Evolutionary conservation across 805 yeast genomes (phyloP).

Genomic region (Hemisphaericaspora nanyangensis): DNA sequence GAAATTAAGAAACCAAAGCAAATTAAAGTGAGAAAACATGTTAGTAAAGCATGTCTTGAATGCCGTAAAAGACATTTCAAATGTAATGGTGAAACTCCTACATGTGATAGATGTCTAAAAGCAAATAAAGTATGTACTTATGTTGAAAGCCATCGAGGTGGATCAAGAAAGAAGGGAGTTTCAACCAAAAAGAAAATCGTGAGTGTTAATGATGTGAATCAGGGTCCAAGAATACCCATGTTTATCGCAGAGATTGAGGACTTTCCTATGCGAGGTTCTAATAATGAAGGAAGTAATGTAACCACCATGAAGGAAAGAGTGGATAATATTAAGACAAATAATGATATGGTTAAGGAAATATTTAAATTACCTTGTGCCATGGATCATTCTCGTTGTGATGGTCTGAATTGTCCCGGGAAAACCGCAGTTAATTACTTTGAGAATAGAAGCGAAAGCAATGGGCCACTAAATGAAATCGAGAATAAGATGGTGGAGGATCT

Average conservation of each 20-base stretch:
- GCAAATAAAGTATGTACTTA: constrained; percentile 38
- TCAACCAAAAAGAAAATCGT: constrained; percentile 15
- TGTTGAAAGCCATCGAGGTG: constrained; percentile 52
- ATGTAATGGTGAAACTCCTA: constrained; percentile 47
- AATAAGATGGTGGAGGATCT: constrained; percentile 5
- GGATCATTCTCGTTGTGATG: constrained; percentile 8
- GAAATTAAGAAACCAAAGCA: neutral
- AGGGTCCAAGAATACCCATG: constrained; percentile 11
- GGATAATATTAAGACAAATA: neutral
- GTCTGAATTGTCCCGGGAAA: constrained; percentile 11
- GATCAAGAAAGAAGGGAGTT: constrained; percentile 49
- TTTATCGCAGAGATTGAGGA: constrained; percentile 16
- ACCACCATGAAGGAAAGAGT: neutral
- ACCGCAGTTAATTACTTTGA: constrained; percentile 8
- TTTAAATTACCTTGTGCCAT: constrained; percentile 9
- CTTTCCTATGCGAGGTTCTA: constrained; percentile 3
- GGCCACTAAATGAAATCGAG: constrained; percentile 2
- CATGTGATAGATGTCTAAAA: constrained; percentile 40
- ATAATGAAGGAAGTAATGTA: neutral
- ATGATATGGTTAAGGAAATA: constrained; percentile 4
- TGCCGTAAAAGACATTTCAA: constrained; percentile 49
- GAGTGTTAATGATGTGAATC: constrained; percentile 4
- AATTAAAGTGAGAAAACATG: constrained; percentile 11
- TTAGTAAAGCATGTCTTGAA: constrained; percentile 42
- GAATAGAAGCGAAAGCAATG: neutral